These are phyloP conservation scores for Teratosphaeria viscida DNA, from an alignment of 2,329 filamentous ascomycete genomes.

Conservation along the genomic window DNA sequence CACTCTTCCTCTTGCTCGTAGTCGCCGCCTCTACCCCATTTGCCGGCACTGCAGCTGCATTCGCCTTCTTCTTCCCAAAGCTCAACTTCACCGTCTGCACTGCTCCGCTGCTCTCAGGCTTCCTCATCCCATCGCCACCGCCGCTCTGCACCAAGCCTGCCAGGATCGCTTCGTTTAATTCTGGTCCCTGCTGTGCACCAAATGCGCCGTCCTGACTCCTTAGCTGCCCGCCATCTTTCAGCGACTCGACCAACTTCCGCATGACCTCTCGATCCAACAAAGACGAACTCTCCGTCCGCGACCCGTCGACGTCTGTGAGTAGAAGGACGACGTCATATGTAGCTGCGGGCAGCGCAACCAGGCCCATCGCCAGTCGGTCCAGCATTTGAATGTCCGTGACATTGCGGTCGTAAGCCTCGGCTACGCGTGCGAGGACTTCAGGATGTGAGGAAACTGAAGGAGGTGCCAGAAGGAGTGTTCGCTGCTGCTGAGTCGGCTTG, in stretches of 20 bases:
- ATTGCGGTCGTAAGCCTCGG: conserved; percentile 62
- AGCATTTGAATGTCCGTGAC: conserved; percentile 94
- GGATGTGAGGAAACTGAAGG: conserved; percentile 82
- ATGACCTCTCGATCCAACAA: conserved; percentile 61
- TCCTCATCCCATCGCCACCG: conserved; percentile 54
- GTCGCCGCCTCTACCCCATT: conserved; percentile 24
- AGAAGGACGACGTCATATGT: conserved; percentile 81
- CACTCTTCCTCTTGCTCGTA: conserved; percentile 23
- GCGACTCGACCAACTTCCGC: conserved; percentile 54
- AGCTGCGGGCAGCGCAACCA: conserved; percentile 62
- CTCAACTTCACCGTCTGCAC: conserved; percentile 39
- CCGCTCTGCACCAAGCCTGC: conserved; percentile 59
- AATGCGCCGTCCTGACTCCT: conserved; percentile 58
- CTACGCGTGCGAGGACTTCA: conserved; percentile 59
- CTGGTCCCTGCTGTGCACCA: conserved; percentile 33
- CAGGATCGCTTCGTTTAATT: conserved; percentile 70
- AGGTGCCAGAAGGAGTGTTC: conserved; percentile 78
- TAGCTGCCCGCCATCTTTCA: conserved; percentile 60
- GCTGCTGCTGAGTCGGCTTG: conserved; percentile 27
- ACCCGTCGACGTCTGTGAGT: conserved; percentile 65
- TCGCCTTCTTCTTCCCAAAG: conserved; percentile 48
- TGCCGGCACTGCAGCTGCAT: conserved; percentile 30
- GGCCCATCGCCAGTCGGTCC: conserved; percentile 73
- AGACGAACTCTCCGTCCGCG: conserved; percentile 51
- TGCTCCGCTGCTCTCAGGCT: conserved; percentile 32